Evolutionary conservation across 2,329 filamentous ascomycete genomes (phyloP).

Genomic region (Zalaria sp.): DNA sequence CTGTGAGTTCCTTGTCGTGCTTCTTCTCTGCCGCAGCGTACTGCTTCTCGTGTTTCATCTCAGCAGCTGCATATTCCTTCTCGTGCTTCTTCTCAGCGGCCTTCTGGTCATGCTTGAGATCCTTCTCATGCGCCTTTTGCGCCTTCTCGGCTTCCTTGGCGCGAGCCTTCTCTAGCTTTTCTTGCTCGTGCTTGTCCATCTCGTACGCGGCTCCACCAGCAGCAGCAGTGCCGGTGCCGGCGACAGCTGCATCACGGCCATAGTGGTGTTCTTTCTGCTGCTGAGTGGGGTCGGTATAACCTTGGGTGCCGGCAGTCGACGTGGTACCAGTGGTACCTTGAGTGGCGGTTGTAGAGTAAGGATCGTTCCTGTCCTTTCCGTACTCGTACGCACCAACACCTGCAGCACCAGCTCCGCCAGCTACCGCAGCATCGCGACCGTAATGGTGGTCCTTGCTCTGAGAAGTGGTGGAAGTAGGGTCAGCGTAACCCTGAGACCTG

Average conservation of each 20-base stretch:
- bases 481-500: constrained; percentile 3
- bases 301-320: constrained; percentile 5
- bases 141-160: constrained; percentile 11
- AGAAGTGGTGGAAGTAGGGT: constrained; percentile 6
- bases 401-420: constrained; percentile 12
- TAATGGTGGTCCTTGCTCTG: constrained; percentile 8
- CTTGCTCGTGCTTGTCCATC: constrained; percentile 11
- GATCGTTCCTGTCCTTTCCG: neutral
- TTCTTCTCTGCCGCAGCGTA: constrained; percentile 7
- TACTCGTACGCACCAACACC: constrained; percentile 14
- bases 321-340: constrained; percentile 3
- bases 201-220: constrained; percentile 7
- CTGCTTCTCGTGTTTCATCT: constrained; percentile 7
- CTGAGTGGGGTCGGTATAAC: constrained; percentile 5
- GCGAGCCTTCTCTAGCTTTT: constrained; percentile 13
- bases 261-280: constrained; percentile 4
- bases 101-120: constrained; percentile 9
- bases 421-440: constrained; percentile 15
- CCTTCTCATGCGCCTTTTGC: constrained; percentile 14
- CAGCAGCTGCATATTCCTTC: constrained; percentile 9
- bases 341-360: neutral
- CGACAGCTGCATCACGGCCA: constrained; percentile 5
- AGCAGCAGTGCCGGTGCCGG: neutral
- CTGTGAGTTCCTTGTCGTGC: constrained; percentile 18
- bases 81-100: constrained; percentile 16